Evolutionary conservation across 2,329 filamentous ascomycete genomes (phyloP).

Genomic region (Sporothrix luriei): DNA sequence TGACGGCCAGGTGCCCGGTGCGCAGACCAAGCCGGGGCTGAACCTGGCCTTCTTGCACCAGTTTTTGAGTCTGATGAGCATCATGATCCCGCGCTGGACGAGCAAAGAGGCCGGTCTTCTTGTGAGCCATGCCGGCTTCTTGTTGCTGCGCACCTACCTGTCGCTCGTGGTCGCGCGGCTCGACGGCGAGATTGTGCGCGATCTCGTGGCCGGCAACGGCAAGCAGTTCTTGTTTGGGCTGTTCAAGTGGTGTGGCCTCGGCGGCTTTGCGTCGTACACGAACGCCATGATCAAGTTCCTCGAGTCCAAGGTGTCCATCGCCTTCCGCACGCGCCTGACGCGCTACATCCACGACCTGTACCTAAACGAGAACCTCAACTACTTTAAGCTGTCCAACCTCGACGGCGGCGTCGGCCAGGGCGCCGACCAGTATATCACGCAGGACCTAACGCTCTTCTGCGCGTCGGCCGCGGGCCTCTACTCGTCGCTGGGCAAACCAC

Average conservation of each 20-base stretch:
- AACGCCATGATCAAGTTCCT: slow-evolving; percentile 99
- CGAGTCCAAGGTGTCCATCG: slow-evolving; percentile 96
- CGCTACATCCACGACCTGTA: slow-evolving; percentile 97
- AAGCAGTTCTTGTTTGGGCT: slow-evolving; percentile 86
- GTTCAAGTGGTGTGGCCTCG: slow-evolving; percentile 91
- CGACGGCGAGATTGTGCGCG: slow-evolving; percentile 93
- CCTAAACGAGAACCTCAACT: slow-evolving; percentile 90
- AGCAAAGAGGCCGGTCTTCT: slow-evolving; percentile 94
- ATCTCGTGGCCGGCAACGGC: slow-evolving; percentile 93
- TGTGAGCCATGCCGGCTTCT: slow-evolving; percentile 82
- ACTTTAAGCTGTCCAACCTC: slow-evolving; percentile 91
- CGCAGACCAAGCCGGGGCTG: slow-evolving; percentile 88
- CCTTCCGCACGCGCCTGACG: slow-evolving; percentile 91
- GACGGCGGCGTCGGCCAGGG: slow-evolving; percentile 91
- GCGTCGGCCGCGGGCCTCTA: slow-evolving; percentile 89
- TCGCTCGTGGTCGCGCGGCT: slow-evolving; percentile 89
- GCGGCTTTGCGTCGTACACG: slow-evolving; percentile 91
- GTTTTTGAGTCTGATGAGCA: slow-evolving; percentile 92
- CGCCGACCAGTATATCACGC: slow-evolving; percentile 95
- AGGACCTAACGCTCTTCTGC: slow-evolving; percentile 94
- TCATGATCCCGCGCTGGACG: slow-evolving; percentile 94
- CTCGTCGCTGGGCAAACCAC: slow-evolving; percentile 94
- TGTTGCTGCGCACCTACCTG: slow-evolving; percentile 90
- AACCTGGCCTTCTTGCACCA: slow-evolving; percentile 97
- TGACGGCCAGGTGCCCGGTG: slow-evolving; percentile 76